Percentiles rank a stretch among this genome's conserved stretches.
phyloP scores from a whole-genome alignment of 768 basidiomycete species.

The Mycena rebaudengoi region DNA sequence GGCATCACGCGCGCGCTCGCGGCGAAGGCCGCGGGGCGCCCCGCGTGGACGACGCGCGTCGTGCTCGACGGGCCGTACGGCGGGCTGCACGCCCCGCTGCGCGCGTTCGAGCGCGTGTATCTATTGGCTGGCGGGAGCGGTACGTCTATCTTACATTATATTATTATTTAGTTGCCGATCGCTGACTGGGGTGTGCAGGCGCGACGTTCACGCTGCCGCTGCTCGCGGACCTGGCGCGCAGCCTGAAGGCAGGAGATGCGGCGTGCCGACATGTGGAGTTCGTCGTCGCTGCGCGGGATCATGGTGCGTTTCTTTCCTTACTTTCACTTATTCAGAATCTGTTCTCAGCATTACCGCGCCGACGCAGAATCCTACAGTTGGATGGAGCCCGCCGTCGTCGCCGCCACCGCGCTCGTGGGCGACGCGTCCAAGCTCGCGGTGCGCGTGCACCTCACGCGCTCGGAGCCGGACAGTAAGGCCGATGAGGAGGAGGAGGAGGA shows the following conservation, averaged over 20 bases:
- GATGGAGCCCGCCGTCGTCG: constrained; percentile 25
- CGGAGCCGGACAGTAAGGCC: too few relatives aligned
- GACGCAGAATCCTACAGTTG: constrained; percentile 29
- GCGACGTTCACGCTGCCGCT: constrained; percentile 38
- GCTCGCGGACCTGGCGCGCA: constrained; percentile 30
- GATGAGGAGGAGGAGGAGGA: constrained; percentile 20
- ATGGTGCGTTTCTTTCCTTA: constrained; percentile 16
- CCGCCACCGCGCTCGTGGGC: background rate
- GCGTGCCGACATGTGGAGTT: constrained; percentile 29
- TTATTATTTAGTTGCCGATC: background rate
- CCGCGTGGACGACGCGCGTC: constrained; percentile 22
- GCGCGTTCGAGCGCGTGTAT: constrained; percentile 33
- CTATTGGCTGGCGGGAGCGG: constrained; percentile 44
- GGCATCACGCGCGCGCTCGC: constrained; percentile 35
- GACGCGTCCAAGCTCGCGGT: constrained; percentile 2
- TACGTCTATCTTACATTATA: constrained; percentile 9
- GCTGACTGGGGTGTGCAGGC: constrained; percentile 18
- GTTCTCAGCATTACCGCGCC: background rate
- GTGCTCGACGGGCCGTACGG: constrained; percentile 39
- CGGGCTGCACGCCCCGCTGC: constrained; percentile 28
- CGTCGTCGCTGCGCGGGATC: constrained; percentile 28
- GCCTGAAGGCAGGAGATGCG: constrained; percentile 14
- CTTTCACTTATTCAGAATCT: background rate
- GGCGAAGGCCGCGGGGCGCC: constrained; percentile 10
- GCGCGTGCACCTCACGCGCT: constrained; percentile 17